Evolutionary conservation across 192 early-diverging fungal species (phyloP).

Genomic region (Linnemannia schmuckeri): DNA sequence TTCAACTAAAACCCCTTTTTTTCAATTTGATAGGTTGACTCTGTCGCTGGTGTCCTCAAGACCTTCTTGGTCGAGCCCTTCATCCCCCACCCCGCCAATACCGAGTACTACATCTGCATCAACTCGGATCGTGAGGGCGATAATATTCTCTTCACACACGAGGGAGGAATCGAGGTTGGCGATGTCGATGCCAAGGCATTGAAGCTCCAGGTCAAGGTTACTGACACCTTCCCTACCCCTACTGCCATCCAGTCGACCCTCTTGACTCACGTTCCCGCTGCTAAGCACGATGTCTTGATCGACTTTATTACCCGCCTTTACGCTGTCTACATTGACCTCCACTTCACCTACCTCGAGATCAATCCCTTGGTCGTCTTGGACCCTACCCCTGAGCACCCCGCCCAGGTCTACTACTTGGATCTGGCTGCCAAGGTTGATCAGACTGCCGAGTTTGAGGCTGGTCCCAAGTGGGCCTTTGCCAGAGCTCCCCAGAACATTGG

Average conservation of each 20-base stretch:
- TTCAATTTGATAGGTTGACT: constrained; percentile 73
- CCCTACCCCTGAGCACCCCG: constrained; percentile 61
- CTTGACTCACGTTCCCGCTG: constrained; percentile 76
- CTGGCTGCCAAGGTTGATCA: constrained; percentile 99
- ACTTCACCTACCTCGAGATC: constrained; percentile 99
- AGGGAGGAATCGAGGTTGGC: constrained; percentile 98
- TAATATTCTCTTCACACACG: constrained; percentile 96
- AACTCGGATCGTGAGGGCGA: constrained; percentile 96
- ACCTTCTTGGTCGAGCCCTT: constrained; percentile 97
- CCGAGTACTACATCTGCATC: constrained; percentile 98
- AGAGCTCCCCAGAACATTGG: constrained; percentile 72
- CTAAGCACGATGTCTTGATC: constrained; percentile 82
- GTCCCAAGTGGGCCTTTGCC: constrained; percentile 96
- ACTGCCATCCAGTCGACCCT: constrained; percentile 75
- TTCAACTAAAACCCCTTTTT: neutral
- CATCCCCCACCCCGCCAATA: constrained; percentile 89
- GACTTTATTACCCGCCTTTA: constrained; percentile 95
- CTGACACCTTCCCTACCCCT: constrained; percentile 78
- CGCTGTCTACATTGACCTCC: constrained; percentile 94
- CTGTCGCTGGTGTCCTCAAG: constrained; percentile 87
- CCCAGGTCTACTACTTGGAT: constrained; percentile 93
- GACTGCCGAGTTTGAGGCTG: constrained; percentile 96
- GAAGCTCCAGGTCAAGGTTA: constrained; percentile 87
- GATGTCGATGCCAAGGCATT: constrained; percentile 98
- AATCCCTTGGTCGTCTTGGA: constrained; percentile 98